These are phyloP conservation scores for Neostapfia colusana DNA, from an alignment of 176 grass and related monocot genomes.

Conservation along the genomic window DNA sequence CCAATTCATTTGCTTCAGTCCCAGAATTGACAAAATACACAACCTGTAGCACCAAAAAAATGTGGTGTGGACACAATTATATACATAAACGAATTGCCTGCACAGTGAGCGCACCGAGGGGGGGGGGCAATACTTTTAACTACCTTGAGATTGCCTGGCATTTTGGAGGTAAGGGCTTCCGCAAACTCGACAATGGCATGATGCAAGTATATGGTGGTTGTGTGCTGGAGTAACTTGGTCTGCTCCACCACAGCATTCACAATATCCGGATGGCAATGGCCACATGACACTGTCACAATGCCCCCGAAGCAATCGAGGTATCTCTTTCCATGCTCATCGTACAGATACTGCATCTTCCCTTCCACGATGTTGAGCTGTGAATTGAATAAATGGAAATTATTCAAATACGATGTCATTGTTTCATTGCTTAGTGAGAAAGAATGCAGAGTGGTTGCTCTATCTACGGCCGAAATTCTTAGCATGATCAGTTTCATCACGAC, in stretches of 20 bases:
- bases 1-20: conserved; percentile 96
- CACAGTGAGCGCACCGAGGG: not conserved
- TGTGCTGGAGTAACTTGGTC: conserved; percentile 93
- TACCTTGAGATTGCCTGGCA: conserved; percentile 96
- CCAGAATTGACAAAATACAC: conserved; percentile 97
- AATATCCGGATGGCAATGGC: conserved; percentile 90
- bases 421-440: not conserved
- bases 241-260: conserved; percentile 85
- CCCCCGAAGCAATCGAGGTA: conserved; percentile 94
- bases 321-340: conserved; percentile 80
- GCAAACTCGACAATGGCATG: conserved; percentile 92
- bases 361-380: conserved; percentile 93
- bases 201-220: conserved; percentile 92
- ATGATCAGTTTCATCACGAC: not conserved
- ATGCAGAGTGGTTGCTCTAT: not conserved
- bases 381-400: not conserved
- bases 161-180: conserved; percentile 87
- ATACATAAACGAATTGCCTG: not conserved
- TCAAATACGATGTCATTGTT: not conserved
- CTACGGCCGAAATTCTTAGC: not conserved
- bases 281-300: conserved; percentile 96
- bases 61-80: not conserved
- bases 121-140: not conserved
- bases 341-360: conserved; percentile 96
- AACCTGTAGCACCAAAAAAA: conserved; percentile 51